These are phyloP conservation scores for Syzygium aqueum DNA, from an alignment of 345 rosid species.

Conservation along the genomic window DNA sequence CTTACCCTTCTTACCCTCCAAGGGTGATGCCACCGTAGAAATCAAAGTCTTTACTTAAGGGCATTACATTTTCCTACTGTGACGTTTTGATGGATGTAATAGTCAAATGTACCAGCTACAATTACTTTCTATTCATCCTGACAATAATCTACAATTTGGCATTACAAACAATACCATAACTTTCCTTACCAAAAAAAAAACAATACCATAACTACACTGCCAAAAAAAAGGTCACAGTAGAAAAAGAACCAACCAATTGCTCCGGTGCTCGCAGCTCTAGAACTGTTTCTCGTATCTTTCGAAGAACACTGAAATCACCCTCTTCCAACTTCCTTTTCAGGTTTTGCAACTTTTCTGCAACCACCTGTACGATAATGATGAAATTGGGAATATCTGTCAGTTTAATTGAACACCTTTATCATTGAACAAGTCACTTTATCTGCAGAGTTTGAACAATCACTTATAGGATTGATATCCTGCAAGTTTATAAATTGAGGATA, in stretches of 20 bases:
- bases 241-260: conserved; percentile 49
- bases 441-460: neutral
- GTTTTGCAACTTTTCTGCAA: conserved; percentile 44
- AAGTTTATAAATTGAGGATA: neutral
- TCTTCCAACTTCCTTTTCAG: conserved; percentile 54
- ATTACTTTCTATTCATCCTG: neutral
- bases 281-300: conserved; percentile 67
- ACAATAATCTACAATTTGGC: neutral
- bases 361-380: conserved; percentile 38
- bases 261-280: conserved; percentile 59
- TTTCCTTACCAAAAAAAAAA: too few species aligned
- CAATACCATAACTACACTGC: neutral
- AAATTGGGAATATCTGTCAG: neutral
- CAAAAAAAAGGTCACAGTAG: neutral
- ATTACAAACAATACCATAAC: neutral
- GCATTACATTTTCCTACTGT: neutral
- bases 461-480: neutral
- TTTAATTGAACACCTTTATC: neutral
- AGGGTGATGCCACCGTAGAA: neutral
- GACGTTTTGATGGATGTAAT: neutral
- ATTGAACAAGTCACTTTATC: neutral
- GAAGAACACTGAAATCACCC: conserved; percentile 53
- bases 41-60: neutral
- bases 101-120: neutral
- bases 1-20: neutral